These are phyloP conservation scores for Colletotrichum euphorbiae DNA, from an alignment of 2,329 filamentous ascomycete genomes.

Conservation along the genomic window DNA sequence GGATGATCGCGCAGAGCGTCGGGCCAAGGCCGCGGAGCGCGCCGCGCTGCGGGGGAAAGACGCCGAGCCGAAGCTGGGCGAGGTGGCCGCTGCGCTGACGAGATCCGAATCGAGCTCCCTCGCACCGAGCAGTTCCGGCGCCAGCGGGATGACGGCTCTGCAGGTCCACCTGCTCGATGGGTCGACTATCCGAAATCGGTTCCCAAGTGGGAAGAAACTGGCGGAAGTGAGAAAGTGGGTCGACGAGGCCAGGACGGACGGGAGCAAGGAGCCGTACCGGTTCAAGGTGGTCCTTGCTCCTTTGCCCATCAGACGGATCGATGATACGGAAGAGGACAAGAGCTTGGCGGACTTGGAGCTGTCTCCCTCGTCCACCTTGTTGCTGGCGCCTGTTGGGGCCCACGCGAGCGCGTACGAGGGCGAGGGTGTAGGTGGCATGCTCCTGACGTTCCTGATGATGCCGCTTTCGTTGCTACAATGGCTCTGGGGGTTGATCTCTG, in stretches of 20 bases:
- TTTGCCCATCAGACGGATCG: constrained; percentile 78
- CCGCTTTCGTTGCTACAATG: constrained; percentile 48
- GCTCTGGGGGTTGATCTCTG: constrained; percentile 47
- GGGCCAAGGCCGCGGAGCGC: constrained; percentile 63
- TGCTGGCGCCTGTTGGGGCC: constrained; percentile 77
- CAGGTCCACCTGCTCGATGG: constrained; percentile 89
- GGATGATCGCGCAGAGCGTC: constrained; percentile 78
- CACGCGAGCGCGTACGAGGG: constrained; percentile 56
- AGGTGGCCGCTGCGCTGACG: constrained; percentile 46
- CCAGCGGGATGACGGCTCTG: constrained; percentile 61
- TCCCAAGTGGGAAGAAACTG: constrained; percentile 72
- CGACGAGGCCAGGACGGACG: constrained; percentile 69
- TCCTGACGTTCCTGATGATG: constrained; percentile 24
- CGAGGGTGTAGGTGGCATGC: constrained; percentile 39
- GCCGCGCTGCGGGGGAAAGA: constrained; percentile 53
- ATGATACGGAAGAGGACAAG: constrained; percentile 78
- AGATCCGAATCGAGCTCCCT: constrained; percentile 49
- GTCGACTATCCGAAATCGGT: constrained; percentile 78
- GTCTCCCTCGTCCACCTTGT: constrained; percentile 82
- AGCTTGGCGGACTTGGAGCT: constrained; percentile 77
- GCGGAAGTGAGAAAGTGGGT: constrained; percentile 82
- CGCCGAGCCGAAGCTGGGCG: constrained; percentile 44
- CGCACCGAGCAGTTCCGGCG: constrained; percentile 44
- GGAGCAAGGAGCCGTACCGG: constrained; percentile 72
- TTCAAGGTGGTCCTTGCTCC: constrained; percentile 89